A percentile compares a stretch with the other conserved stretches of the same genome.
Conservation (phyloP, 2,329 filamentous ascomycete genomes). For the Bisporella sp. region DNA sequence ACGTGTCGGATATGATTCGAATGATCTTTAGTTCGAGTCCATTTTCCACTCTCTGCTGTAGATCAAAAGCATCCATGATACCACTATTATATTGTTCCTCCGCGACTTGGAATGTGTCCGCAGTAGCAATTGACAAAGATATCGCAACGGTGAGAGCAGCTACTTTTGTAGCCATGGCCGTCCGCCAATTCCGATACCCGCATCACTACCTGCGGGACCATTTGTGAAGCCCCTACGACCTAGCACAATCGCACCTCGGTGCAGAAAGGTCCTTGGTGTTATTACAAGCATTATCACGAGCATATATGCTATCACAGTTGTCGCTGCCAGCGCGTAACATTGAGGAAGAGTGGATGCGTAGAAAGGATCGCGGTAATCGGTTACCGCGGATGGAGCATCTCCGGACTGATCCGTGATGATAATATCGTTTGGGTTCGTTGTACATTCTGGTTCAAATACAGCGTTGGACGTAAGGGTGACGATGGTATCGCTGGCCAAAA, state of each 20-base stretch:
- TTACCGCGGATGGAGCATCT: slow-evolving; percentile 11
- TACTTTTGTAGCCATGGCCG: slow-evolving; percentile 86
- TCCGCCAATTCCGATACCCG: slow-evolving; percentile 78
- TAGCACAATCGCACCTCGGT: slow-evolving; percentile 76
- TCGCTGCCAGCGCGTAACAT: slow-evolving; percentile 85
- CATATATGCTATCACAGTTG: slow-evolving; percentile 82
- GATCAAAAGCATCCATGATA: slow-evolving; percentile 67
- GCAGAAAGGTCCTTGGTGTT: slow-evolving; percentile 85
- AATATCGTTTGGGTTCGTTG: slow-evolving; percentile 27
- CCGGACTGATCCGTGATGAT: slow-evolving; percentile 16
- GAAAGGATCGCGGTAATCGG: slow-evolving; percentile 74
- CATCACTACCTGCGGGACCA: slow-evolving; percentile 59
- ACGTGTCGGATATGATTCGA: slow-evolving; percentile 89
- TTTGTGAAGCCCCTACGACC: slow-evolving; percentile 80
- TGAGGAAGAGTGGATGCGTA: slow-evolving; percentile 91
- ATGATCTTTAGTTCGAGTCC: slow-evolving; percentile 84
- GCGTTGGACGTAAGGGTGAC: slow-evolving; percentile 40
- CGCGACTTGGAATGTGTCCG: slow-evolving; percentile 82
- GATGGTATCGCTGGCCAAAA: slow-evolving; percentile 26
- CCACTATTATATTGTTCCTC: slow-evolving; percentile 73
- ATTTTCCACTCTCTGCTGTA: slow-evolving; percentile 75
- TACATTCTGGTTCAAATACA: slow-evolving; percentile 42
- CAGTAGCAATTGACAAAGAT: slow-evolving; percentile 88
- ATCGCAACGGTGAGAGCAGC: slow-evolving; percentile 68
- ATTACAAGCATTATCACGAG: slow-evolving; percentile 86